A percentile compares a stretch with the other conserved stretches of the same genome.
phyloP scores from a whole-genome alignment of 1,284 basidiomycete species.

The Inonotus obliquus region DNA sequence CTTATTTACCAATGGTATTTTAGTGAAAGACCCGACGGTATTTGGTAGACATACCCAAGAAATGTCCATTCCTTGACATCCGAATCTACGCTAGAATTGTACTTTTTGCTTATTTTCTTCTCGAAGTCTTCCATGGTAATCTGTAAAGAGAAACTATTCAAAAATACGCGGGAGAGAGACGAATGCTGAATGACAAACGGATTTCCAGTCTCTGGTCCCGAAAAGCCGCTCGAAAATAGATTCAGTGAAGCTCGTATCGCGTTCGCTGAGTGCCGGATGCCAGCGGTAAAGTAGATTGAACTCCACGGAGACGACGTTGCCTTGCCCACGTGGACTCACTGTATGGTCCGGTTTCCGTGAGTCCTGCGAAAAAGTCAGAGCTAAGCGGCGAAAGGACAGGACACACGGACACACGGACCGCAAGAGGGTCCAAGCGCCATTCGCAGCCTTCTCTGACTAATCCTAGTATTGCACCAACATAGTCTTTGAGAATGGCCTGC shows the following conservation, averaged over 20 bases:
- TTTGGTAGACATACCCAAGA: conserved; percentile 36
- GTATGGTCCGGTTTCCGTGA: conserved; percentile 19
- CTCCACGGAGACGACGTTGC: conserved; percentile 37
- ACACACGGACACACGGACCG: conserved; percentile 17
- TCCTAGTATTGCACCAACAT: conserved; percentile 71
- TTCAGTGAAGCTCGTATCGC: conserved; percentile 61
- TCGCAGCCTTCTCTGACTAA: conserved; percentile 62
- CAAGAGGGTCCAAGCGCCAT: conserved; percentile 59
- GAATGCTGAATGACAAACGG: conserved; percentile 30
- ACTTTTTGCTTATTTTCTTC: conserved; percentile 20
- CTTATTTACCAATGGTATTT: too few relatives aligned
- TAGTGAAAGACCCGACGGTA: too few relatives aligned
- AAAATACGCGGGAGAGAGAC: not conserved
- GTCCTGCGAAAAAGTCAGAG: not conserved
- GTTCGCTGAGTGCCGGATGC: conserved; percentile 62
- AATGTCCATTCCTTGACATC: conserved; percentile 54
- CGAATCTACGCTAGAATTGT: conserved; percentile 30
- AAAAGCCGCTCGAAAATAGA: conserved; percentile 44
- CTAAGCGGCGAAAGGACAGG: not conserved
- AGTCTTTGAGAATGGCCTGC: conserved; percentile 60
- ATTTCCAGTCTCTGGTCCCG: conserved; percentile 33
- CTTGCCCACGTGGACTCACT: conserved; percentile 23
- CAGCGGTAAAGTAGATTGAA: conserved; percentile 83
- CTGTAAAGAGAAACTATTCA: conserved; percentile 28
- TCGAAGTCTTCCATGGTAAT: conserved; percentile 41